Base-by-base conservation (phyloP, 306 rosid species). In the Clitoria ternatea region DNA sequence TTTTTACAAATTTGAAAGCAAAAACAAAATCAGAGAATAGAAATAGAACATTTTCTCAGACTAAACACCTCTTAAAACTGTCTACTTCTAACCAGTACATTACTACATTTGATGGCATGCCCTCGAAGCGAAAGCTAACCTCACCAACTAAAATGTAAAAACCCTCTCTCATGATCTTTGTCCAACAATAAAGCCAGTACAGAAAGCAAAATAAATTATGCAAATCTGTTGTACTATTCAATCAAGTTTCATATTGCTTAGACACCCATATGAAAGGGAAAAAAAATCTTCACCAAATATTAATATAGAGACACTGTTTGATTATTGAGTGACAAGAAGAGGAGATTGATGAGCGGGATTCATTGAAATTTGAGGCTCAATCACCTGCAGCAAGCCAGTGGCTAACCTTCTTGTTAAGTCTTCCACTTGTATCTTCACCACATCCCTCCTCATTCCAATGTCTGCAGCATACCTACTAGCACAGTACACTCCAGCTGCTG, bases 381-480 rank as follows among this genome's bases (percentile, higher is more conserved):
- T 69, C 23, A 90, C 94, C 72, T 69, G 96, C 42, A 93, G 68
- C 47, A 78, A 70, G 8, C 97, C 97, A 22, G 72, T 49, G 0
- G 83, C 88, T 62, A 85, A 52, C 64, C 83, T 86, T 32, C 72
- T 67, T 6, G 97, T 89, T 88, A 94, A 68, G 60, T 94, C 98
- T 83, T 90, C 98, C 63, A 81, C 97, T 15, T 87, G 12, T 1
- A 94, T 17, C 83, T 84, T 90, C 84, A 83, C 70, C n/a, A 80
- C 91, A 75, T 94, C 97, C 24, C 72, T 81, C 75, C 98, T 85
- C 87, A 79, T 85, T 24, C 97, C 97, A 52, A 90, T 85, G 73
- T 94, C 98, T 39, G 86, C 85, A 3, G 86, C 89, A 77, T 90
- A 94, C 80, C 98, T 78, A 56, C 97, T 94, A 1, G 80, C 94